phyloP scores from a whole-genome alignment of 371 early-diverging fungal genomes.

The Mortierella sp. region DNA sequence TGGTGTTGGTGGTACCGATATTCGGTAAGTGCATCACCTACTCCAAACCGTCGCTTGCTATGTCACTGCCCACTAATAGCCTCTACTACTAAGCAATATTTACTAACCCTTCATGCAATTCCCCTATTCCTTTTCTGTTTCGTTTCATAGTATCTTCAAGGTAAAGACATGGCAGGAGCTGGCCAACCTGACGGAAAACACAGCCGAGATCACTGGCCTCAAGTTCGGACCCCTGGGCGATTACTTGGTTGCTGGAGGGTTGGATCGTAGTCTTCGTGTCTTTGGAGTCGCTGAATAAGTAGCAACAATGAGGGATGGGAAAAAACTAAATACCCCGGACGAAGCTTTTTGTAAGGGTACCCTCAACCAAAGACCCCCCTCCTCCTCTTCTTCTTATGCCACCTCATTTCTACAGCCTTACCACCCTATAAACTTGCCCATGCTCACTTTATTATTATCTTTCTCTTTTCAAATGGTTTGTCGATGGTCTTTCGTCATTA shows the following conservation, averaged over 20 bases:
- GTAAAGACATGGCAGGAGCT: conserved; percentile 83
- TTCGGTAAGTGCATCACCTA: conserved; percentile 55
- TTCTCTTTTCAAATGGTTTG: no score
- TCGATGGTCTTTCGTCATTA: no score
- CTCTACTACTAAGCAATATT: neutral
- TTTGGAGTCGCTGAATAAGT: conserved; percentile 57
- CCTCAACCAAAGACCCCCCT: no score
- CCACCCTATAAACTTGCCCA: no score
- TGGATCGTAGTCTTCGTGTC: conserved; percentile 73
- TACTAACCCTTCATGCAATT: neutral
- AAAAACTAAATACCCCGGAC: neutral
- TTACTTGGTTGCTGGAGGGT: conserved; percentile 63
- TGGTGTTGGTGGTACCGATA: conserved; percentile 76
- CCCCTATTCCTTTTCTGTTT: conserved; percentile 5
- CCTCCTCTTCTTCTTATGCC: no score
- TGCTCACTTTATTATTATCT: no score
- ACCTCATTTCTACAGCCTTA: no score
- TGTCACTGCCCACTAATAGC: neutral
- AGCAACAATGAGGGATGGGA: neutral
- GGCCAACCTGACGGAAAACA: conserved; percentile 64
- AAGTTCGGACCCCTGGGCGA: conserved; percentile 70
- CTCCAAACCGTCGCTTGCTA: neutral
- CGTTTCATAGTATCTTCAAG: conserved; percentile 64
- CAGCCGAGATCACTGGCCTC: conserved; percentile 69
- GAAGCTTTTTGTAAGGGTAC: no score